phyloP scores from a whole-genome alignment of 306 rosid species.

The Fragaria iinumae region DNA sequence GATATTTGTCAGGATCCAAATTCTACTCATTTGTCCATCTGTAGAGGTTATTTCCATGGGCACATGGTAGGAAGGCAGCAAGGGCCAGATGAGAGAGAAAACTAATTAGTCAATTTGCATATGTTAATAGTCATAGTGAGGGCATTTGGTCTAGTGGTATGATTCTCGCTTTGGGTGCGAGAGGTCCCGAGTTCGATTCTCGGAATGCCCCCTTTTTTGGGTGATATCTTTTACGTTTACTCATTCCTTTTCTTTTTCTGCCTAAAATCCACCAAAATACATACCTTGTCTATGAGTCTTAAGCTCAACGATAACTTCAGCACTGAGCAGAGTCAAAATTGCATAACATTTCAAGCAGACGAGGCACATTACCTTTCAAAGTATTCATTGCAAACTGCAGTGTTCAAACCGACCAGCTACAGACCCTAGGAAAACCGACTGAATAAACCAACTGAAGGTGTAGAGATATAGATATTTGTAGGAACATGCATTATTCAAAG shows the following conservation, averaged over 20 bases:
- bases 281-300: background rate
- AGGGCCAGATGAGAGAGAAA: background rate
- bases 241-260: background rate
- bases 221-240: too few relatives aligned
- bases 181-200: conserved; percentile 54
- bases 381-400: background rate
- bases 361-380: background rate
- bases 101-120: background rate
- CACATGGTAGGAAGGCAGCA: background rate
- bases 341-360: background rate
- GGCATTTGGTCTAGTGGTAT: conserved; percentile 44
- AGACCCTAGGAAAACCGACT: background rate
- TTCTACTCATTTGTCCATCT: background rate
- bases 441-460: background rate
- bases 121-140: background rate
- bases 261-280: background rate
- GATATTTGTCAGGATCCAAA: background rate
- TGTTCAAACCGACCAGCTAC: background rate
- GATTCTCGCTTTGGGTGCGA: conserved; percentile 64
- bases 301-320: background rate
- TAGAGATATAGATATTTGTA: background rate
- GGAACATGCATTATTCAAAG: background rate
- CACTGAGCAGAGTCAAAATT: background rate
- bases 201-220: conserved; percentile 22
- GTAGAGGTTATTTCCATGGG: background rate